Evolutionary conservation across 1,139 yeast species (phyloP), one percentile per base, ranked within the genome.

Genomic region (Debaryomyces coudertii): DNA sequence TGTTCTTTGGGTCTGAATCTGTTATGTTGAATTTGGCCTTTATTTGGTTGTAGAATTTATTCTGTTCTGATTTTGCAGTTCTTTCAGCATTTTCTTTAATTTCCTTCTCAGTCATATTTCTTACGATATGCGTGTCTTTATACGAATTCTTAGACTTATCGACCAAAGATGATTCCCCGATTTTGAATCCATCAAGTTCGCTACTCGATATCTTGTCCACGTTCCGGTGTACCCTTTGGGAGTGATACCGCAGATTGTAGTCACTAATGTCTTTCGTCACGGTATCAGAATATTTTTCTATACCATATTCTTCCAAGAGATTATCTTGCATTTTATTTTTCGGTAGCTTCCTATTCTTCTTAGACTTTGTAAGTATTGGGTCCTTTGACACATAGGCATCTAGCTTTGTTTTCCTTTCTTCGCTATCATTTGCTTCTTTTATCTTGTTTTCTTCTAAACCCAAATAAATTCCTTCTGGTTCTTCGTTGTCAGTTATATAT

Each of bases 271-370:
- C 53, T 7, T 55, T 38, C 12, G 52, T 61, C 1, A 64, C 58
- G 1, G 71, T 63, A 4, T 69, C 63, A 6, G 53, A 43, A 47
- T 71, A 71, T 43, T 62, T 60, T 2, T 57, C 62, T 12, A 75
- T 48, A 0, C 79, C 79, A 51, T 75, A 75, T 45, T 75, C 79
- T 43, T 65, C 71, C 15, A 72, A 55, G 37, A 74, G 60, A 47
- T 71, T 67, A 20, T 68, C 73, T 2, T 68, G 54, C 41, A 67
- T 51, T 42, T 66, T 68, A 28, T 63, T 58, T 9, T 55, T 60
- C 23, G 73, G 65, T 30, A 71, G 47, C 47, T 68, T 71, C 14
- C 77, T 53, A 37, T 54, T 68, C 40, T 61, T 61, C 25, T 60
- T 56, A 24, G 59, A 56, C 30, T 52, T 55, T 37, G 52, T 54